Evolutionary conservation across 1,284 basidiomycete genomes (phyloP), one percentile per base, ranked within the genome.

Genomic region (Marasmius tenuissimus): DNA sequence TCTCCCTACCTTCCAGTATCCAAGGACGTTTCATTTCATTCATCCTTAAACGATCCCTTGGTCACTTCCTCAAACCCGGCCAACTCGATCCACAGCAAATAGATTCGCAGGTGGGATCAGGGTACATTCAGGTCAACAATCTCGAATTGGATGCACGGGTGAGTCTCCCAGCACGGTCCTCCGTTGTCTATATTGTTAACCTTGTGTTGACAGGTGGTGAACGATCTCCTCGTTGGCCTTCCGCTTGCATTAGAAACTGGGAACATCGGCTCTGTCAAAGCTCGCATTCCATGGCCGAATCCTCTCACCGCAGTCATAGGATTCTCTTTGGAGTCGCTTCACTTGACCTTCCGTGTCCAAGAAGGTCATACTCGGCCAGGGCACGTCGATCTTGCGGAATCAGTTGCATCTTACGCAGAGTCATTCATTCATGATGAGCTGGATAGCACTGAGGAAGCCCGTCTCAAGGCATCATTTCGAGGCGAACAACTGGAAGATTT

Each of bases 21-120:
- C 96, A 98, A 77, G 83, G 89, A 58, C 87, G 93, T 57, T 95
- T 98, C 76, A 82, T 98, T 35, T 94, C 94, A 2, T 98, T 95
- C 73, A 79, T 95, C 52, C 82, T 98, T 65, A 92, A 89, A 78
- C 88, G 89, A 65, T 84, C 88, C 2, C 80, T 98, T 0, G 96
- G 96, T 2, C 90, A 92, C 70, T 84, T 97, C 65, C 83, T 98
- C 65, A 89, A 91, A 70, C 92, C 92, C 27, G 94, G 93, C 11
- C 93, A 96, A 69, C 85, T 98, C 62, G 93, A 97, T 75, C 81
- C 87, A 56, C 85, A 90, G 61, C 88, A 95, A 74, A 91, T 98
- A 70, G 94, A 97, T 69, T 93, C 94, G 27, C 94, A 97, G 73
- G 91, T 98, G 68, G 91, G 92, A 8, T 91, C 89, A 51, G 96